Percentiles rank a stretch among this genome's conserved stretches.
Evolutionary conservation across 2,329 filamentous ascomycete species (phyloP).

Genomic region (Hypoxylon sp.): DNA sequence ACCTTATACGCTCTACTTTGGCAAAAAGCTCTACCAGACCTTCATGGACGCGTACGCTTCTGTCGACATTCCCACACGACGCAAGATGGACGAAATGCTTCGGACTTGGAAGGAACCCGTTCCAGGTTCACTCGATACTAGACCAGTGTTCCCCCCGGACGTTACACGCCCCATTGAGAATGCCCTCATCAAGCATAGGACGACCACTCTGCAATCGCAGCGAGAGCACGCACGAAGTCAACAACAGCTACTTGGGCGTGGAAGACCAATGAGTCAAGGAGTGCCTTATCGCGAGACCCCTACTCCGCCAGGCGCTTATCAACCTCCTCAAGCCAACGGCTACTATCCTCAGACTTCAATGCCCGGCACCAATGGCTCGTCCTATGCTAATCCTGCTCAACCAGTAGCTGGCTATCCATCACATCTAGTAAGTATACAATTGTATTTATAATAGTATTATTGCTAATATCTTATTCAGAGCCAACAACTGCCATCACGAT

Average conservation of each 20-base stretch:
- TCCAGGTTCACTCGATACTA: slow-evolving; percentile 91
- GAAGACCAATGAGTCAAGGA: slow-evolving; percentile 65
- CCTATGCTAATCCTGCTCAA: slow-evolving; percentile 48
- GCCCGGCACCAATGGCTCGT: slow-evolving; percentile 54
- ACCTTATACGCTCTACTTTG: slow-evolving; percentile 95
- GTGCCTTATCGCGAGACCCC: slow-evolving; percentile 78
- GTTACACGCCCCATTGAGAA: slow-evolving; percentile 93
- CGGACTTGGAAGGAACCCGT: slow-evolving; percentile 99
- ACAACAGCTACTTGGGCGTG: slow-evolving; percentile 67
- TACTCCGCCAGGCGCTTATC: slow-evolving; percentile 74
- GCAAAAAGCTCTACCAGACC: slow-evolving; percentile 89
- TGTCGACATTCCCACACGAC: slow-evolving; percentile 84
- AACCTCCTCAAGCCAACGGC: slow-evolving; percentile 54
- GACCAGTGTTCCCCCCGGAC: slow-evolving; percentile 90
- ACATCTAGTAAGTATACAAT: slow-evolving; percentile 53
- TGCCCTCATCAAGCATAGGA: slow-evolving; percentile 86
- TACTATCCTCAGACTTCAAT: slow-evolving; percentile 58
- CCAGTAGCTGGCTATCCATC: slow-evolving; percentile 50
- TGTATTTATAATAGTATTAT: background rate
- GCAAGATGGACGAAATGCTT: slow-evolving; percentile 96
- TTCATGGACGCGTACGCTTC: slow-evolving; percentile 98
- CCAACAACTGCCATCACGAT: slow-evolving; percentile 54
- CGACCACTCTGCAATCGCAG: slow-evolving; percentile 71
- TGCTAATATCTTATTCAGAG: slow-evolving; percentile 40
- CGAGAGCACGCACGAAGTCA: slow-evolving; percentile 70